A percentile compares a stretch with the other conserved stretches of the same genome.
These are phyloP conservation scores for Telfairia occidentalis DNA, from an alignment of 331 rosid species.

Conservation along the genomic window DNA sequence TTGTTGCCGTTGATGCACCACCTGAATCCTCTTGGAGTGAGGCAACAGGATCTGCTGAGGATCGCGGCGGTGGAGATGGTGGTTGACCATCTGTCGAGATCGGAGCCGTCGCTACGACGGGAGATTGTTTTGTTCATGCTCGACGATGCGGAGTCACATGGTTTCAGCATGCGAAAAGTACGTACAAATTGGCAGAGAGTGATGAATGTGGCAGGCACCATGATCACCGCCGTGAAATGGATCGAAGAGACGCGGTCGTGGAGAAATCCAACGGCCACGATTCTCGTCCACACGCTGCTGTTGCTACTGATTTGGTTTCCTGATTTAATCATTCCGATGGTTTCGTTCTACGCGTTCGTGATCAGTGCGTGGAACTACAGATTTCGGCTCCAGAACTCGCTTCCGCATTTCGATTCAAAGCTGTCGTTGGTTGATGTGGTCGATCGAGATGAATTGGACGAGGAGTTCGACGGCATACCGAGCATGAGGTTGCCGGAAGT, in stretches of 20 bases:
- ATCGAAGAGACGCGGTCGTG: slow-evolving; percentile 66
- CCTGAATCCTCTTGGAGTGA: slow-evolving; percentile 49
- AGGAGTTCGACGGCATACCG: slow-evolving; percentile 61
- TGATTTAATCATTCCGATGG: slow-evolving; percentile 51
- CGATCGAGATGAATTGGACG: slow-evolving; percentile 68
- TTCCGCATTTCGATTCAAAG: slow-evolving; percentile 51
- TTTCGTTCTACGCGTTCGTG: slow-evolving; percentile 45
- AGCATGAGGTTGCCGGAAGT: slow-evolving; percentile 28
- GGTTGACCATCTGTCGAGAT: slow-evolving; percentile 45
- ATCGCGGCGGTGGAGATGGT: slow-evolving; percentile 49
- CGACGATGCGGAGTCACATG: slow-evolving; percentile 58
- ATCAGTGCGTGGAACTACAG: slow-evolving; percentile 75
- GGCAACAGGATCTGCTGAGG: slow-evolving; percentile 58
- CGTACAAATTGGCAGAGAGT: slow-evolving; percentile 67
- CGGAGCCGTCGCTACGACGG: slow-evolving; percentile 61
- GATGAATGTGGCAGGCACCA: slow-evolving; percentile 35
- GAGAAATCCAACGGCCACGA: slow-evolving; percentile 66
- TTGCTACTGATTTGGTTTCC: slow-evolving; percentile 81
- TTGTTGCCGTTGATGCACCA: slow-evolving; percentile 82
- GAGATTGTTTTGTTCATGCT: slow-evolving; percentile 61
- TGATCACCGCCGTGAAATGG: slow-evolving; percentile 54
- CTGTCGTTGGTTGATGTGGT: slow-evolving; percentile 45
- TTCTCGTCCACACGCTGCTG: slow-evolving; percentile 53
- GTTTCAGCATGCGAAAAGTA: slow-evolving; percentile 67
- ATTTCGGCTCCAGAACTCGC: slow-evolving; percentile 36